These are phyloP conservation scores for Jaapia argillacea DNA, from an alignment of 768 basidiomycete genomes.

Conservation along the genomic window DNA sequence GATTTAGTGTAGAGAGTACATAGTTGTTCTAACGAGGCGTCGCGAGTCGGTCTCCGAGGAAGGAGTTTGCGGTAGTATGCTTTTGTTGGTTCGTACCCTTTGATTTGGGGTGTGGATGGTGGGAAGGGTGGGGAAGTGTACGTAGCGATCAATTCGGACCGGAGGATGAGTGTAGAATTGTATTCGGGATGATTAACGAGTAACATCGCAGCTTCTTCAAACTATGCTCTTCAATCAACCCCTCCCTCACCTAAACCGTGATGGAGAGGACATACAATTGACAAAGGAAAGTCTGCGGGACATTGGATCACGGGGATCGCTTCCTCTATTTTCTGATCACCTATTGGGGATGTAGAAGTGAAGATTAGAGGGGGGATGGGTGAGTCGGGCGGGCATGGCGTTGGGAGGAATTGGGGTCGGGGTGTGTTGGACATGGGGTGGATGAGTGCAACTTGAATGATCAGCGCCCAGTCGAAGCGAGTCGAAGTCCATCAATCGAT, in stretches of 20 bases:
- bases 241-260: background rate
- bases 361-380: too few species aligned
- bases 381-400: too few species aligned
- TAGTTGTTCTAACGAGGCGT: constrained; percentile 62
- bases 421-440: too few species aligned
- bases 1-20: constrained; percentile 56
- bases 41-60: constrained; percentile 71
- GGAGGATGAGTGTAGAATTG: constrained; percentile 83
- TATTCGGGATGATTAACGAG: constrained; percentile 86
- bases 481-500: too few species aligned
- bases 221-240: constrained; percentile 31
- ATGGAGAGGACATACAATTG: constrained; percentile 25
- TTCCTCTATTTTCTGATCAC: too few species aligned
- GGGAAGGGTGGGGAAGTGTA: constrained; percentile 16
- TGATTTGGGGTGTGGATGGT: constrained; percentile 24
- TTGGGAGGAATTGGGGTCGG: too few species aligned
- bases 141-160: constrained; percentile 59
- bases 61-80: constrained; percentile 61
- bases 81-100: constrained; percentile 30
- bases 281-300: constrained; percentile 29
- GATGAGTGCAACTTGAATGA: too few species aligned
- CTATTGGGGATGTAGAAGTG: too few species aligned
- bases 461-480: too few species aligned
- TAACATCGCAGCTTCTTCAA: constrained; percentile 60
- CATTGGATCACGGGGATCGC: constrained; percentile 14